Evolutionary conservation across 768 basidiomycete genomes (phyloP).

Genomic region (Coprinopsis marcescibilis): DNA sequence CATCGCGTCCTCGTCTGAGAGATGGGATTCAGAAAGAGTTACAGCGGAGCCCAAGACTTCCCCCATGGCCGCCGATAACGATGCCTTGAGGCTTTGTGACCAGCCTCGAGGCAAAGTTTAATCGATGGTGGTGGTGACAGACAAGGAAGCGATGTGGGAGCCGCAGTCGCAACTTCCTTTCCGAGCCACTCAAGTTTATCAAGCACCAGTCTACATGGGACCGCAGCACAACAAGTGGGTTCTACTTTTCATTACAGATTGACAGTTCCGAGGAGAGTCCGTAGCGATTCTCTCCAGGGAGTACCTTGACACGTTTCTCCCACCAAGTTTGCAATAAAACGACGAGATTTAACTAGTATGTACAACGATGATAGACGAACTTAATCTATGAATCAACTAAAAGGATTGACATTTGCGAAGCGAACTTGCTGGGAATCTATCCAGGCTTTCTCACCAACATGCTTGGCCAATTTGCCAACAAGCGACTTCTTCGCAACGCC

Average conservation of each 20-base stretch:
- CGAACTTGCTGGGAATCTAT: conserved; percentile 9
- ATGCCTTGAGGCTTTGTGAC: neutral
- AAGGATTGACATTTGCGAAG: conserved; percentile 8
- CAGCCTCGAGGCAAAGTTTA: conserved; percentile 7
- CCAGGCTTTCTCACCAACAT: conserved; percentile 18
- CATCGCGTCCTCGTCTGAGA: conserved; percentile 1
- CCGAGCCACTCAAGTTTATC: too few species aligned
- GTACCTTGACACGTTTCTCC: too few species aligned
- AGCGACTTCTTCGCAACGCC: conserved; percentile 26
- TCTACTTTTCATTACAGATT: too few species aligned
- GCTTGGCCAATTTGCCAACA: conserved; percentile 25
- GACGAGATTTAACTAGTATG: too few species aligned
- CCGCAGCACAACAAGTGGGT: too few species aligned
- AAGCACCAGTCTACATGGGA: too few species aligned
- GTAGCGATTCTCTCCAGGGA: too few species aligned
- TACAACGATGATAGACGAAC: neutral
- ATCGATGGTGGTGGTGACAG: neutral
- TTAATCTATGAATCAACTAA: conserved; percentile 4
- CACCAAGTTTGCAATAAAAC: too few species aligned
- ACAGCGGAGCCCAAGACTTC: neutral
- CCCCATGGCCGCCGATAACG: neutral
- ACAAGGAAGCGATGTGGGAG: neutral
- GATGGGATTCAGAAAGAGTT: neutral
- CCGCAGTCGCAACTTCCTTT: too few species aligned
- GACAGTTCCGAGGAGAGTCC: too few species aligned